Conservation (phyloP, 768 basidiomycete species). For the Tricholoma sp. region DNA sequence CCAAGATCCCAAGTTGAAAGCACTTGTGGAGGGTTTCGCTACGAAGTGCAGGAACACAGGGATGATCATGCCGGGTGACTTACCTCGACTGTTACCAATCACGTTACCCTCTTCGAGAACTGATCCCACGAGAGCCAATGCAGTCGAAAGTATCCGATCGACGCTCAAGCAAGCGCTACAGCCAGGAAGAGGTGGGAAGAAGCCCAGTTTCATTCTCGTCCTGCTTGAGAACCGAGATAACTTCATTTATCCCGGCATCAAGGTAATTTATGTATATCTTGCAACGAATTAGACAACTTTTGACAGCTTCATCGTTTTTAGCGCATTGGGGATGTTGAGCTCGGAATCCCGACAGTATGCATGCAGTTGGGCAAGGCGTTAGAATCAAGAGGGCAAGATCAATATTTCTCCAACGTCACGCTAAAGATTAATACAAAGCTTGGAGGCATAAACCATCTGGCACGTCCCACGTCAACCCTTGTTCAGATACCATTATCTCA, state of each 20-base stretch:
- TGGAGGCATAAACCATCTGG: conserved; percentile 74
- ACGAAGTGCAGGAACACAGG: conserved; percentile 56
- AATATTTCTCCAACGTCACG: conserved; percentile 80
- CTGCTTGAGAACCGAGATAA: conserved; percentile 65
- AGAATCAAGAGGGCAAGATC: conserved; percentile 56
- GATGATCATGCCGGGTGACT: conserved; percentile 37
- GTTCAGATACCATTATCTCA: background rate
- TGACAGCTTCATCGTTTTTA: conserved; percentile 11
- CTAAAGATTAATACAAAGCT: conserved; percentile 83
- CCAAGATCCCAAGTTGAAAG: conserved; percentile 34
- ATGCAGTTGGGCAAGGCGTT: conserved; percentile 64
- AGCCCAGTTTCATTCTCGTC: conserved; percentile 65
- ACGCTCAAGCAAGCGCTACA: conserved; percentile 29
- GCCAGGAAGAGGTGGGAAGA: conserved; percentile 10
- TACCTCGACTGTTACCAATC: conserved; percentile 33
- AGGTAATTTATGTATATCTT: conserved; percentile 28
- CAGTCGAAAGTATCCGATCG: conserved; percentile 36
- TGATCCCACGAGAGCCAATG: conserved; percentile 29
- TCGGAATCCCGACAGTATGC: conserved; percentile 71
- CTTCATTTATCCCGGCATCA: conserved; percentile 77
- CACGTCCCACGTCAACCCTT: conserved; percentile 13
- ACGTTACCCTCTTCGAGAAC: conserved; percentile 30
- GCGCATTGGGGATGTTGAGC: conserved; percentile 66
- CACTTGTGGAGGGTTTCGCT: conserved; percentile 48
- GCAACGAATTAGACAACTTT: background rate